These are phyloP conservation scores for Solanum medicagineum DNA, from an alignment of 257 asterid genomes.

Conservation along the genomic window DNA sequence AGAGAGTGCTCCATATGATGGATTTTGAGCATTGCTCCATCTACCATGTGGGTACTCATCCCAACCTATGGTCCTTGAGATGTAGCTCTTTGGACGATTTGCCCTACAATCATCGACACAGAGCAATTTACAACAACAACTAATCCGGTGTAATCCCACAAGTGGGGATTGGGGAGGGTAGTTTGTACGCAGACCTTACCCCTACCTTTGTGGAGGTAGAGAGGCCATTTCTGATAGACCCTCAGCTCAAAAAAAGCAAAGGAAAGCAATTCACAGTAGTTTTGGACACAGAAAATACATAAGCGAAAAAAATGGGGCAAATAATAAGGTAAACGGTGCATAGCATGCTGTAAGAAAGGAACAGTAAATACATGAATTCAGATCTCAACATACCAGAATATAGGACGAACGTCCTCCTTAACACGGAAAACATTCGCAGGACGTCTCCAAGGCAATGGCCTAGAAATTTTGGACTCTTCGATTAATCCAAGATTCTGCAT, in stretches of 20 bases:
- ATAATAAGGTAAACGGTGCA: not conserved
- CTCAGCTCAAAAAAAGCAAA: not conserved
- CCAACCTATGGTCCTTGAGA: conserved; percentile 87
- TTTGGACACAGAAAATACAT: not conserved
- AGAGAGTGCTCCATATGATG: conserved; percentile 85
- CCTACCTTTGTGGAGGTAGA: not conserved
- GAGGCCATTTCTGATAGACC: not conserved
- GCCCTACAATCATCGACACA: conserved; percentile 47
- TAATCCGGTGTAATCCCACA: not conserved
- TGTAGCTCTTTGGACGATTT: conserved; percentile 97
- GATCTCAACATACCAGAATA: conserved; percentile 55
- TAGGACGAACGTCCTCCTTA: conserved; percentile 91
- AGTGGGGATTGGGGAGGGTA: not conserved
- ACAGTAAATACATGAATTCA: not conserved
- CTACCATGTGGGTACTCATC: conserved; percentile 91
- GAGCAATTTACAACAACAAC: not conserved
- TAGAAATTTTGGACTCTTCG: conserved; percentile 77
- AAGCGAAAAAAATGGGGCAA: not conserved
- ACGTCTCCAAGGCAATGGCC: conserved; percentile 97
- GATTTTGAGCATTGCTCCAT: conserved; percentile 90
- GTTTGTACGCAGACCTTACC: not conserved
- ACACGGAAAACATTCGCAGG: conserved; percentile 74
- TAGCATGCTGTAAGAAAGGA: not conserved
- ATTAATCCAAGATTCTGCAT: conserved; percentile 87
- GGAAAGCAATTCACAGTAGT: not conserved